Evolutionary conservation across 805 yeast genomes (phyloP).

Genomic region (Kazachstania psychrophila): DNA sequence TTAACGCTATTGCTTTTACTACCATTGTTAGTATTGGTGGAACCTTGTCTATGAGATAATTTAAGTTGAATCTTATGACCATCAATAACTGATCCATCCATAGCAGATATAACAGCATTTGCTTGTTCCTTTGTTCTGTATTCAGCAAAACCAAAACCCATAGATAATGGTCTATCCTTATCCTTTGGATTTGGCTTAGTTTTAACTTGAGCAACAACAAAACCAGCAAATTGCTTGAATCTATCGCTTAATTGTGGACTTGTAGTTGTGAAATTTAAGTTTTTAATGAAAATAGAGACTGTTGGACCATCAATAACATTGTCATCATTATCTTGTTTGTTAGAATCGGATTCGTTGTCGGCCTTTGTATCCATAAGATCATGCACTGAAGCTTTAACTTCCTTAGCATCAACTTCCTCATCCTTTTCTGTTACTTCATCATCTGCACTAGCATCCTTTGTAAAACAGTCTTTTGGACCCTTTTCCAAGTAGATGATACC

Average conservation of each 20-base stretch:
- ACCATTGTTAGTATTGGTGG: conserved; percentile 19
- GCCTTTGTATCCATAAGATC: conserved; percentile 31
- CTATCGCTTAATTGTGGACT: conserved; percentile 43
- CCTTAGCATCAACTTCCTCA: conserved; percentile 26
- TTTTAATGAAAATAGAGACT: conserved; percentile 83
- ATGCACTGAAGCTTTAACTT: conserved; percentile 19
- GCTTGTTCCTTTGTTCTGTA: conserved; percentile 76
- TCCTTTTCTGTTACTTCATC: conserved; percentile 32
- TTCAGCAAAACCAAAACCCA: conserved; percentile 98
- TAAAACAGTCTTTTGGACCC: conserved; percentile 80
- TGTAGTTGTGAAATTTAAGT: conserved; percentile 78
- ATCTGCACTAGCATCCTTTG: conserved; percentile 40
- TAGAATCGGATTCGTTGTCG: conserved; percentile 36
- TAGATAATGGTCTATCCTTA: conserved; percentile 58
- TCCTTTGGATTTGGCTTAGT: conserved; percentile 81
- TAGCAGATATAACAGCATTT: conserved; percentile 54
- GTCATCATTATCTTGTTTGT: conserved; percentile 31
- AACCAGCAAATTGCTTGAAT: conserved; percentile 70
- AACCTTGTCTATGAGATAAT: conserved; percentile 68
- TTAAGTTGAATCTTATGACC: conserved; percentile 89
- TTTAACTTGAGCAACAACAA: conserved; percentile 70
- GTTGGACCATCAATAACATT: conserved; percentile 58
- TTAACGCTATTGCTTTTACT: conserved; percentile 30
- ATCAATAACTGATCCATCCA: conserved; percentile 72
- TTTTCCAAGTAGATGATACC: conserved; percentile 84